A percentile compares a stretch with the other conserved stretches of the same genome.
These are phyloP conservation scores for Sphaceloma murrayae DNA, from an alignment of 2,329 filamentous ascomycete species.

Conservation along the genomic window DNA sequence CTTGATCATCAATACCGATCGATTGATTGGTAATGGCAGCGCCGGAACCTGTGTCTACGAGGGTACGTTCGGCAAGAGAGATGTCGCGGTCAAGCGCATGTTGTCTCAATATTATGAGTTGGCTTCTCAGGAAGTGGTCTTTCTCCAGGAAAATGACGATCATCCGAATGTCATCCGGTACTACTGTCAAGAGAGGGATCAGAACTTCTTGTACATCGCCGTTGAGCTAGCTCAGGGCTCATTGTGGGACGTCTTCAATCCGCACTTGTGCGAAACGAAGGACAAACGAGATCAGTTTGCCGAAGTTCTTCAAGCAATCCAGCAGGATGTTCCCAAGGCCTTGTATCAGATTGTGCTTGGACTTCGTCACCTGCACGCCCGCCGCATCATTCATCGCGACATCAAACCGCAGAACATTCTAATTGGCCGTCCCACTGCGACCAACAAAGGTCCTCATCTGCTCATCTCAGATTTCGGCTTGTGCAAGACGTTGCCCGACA, in stretches of 20 bases:
- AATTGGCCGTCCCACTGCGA: constrained; percentile 49
- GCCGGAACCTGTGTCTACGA: constrained; percentile 96
- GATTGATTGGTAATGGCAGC: constrained; percentile 64
- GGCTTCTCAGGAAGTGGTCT: constrained; percentile 82
- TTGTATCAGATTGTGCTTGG: constrained; percentile 85
- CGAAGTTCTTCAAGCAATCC: constrained; percentile 61
- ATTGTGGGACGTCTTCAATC: constrained; percentile 82
- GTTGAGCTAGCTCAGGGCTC: constrained; percentile 90
- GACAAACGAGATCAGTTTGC: constrained; percentile 29
- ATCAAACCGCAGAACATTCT: constrained; percentile 97
- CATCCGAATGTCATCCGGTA: constrained; percentile 96
- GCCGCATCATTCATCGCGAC: constrained; percentile 93
- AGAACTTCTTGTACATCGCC: constrained; percentile 91
- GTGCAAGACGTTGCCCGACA: constrained; percentile 92
- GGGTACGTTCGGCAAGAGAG: constrained; percentile 84
- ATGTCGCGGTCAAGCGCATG: constrained; percentile 95
- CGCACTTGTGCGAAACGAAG: constrained; percentile 57
- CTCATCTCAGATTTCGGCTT: constrained; percentile 96
- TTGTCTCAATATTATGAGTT: constrained; percentile 92
- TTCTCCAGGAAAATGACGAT: constrained; percentile 87
- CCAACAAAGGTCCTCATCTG: constrained; percentile 59
- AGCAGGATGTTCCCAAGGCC: constrained; percentile 66
- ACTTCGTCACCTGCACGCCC: constrained; percentile 75
- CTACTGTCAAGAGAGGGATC: constrained; percentile 79
- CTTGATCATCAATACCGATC: constrained; percentile 50